Base-by-base conservation (phyloP, 78 protist species). In the Diacronema lutheri region DNA sequence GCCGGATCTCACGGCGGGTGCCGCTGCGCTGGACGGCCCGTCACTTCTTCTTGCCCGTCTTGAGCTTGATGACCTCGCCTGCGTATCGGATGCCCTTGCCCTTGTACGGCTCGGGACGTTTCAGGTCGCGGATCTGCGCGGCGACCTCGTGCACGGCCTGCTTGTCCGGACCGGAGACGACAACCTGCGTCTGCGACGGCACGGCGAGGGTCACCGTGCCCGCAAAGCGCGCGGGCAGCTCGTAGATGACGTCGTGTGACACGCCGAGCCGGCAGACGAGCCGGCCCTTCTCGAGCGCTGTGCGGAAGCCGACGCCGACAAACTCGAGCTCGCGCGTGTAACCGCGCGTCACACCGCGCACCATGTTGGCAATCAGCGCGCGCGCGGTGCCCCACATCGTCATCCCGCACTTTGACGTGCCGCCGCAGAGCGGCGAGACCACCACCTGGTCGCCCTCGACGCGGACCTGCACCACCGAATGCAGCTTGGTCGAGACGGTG, bases 61-160 rank as follows among this genome's bases (percentile, higher is more conserved):
- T 71, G 37, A 71, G 33, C 57, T 13, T 19, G 33, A 71, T 10
- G 31, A 26, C 79, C 20, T 71, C 79, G 26, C 58, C 79, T 5
- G 41, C 46, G 57, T 71, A 71, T 21, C 79, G 50, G 37, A 71
- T 11, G 23, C 79, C 79, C 79, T 71, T 71, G 58, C 79, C 79
- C 57, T 71, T 71, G 79, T 71, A 71, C 16, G 79, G 29, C 4
- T 71, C 79, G 23, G 58, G 50, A 33, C 11, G 0, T 5, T 19
- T n/a, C 26, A 71, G 23, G 6, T 12, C 16, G 1, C 79, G 79
- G 26, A 71, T 26, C 38, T 26, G 31, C 16, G 55, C 33, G 35
- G 79, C 79, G 16, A n/a, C 58, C 26, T 25, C 9, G 19, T 56
- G 37, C 4, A 71, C 79, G 19, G 11, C 9, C 38, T 31, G 38